phyloP scores from a whole-genome alignment of 345 rosid species.

The Aethionema arabicum region DNA sequence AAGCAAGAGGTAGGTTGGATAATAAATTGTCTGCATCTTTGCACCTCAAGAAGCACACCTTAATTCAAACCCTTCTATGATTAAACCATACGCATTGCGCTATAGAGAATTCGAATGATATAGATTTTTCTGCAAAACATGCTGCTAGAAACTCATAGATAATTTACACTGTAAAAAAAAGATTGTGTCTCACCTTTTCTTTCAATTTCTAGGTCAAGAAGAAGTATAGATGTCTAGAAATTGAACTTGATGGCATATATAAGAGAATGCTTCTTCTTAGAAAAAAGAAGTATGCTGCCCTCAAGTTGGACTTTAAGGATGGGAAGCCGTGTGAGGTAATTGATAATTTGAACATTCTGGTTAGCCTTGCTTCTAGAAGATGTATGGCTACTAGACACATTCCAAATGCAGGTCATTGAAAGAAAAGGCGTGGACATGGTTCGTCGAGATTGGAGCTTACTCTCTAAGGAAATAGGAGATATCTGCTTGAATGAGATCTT shows the following conservation, averaged over 20 bases:
- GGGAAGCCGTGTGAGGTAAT: constrained; percentile 76
- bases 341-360: constrained; percentile 8
- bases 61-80: not conserved
- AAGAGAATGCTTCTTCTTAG: constrained; percentile 97
- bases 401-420: constrained; percentile 77
- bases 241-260: constrained; percentile 94
- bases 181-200: constrained; percentile 30
- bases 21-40: constrained; percentile 6
- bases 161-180: not conserved
- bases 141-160: constrained; percentile 2
- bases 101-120: not conserved
- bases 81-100: not conserved
- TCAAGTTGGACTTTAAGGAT: constrained; percentile 77
- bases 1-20: constrained; percentile 74
- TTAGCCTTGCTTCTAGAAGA: constrained; percentile 18
- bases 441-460: constrained; percentile 98
- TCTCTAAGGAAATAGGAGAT: constrained; percentile 93
- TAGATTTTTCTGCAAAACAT: not conserved
- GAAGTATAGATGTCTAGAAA: constrained; percentile 84
- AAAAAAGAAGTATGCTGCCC: constrained; percentile 99
- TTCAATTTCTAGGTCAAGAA: constrained; percentile 73
- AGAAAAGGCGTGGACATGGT: constrained; percentile 99
- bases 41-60: not conserved
- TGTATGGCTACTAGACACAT: constrained; percentile 31
- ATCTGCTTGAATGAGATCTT: constrained; percentile 79